Percentiles rank a stretch among this genome's conserved stretches.
phyloP scores from a whole-genome alignment of 768 basidiomycete genomes.

The Termitomyces sp. region DNA sequence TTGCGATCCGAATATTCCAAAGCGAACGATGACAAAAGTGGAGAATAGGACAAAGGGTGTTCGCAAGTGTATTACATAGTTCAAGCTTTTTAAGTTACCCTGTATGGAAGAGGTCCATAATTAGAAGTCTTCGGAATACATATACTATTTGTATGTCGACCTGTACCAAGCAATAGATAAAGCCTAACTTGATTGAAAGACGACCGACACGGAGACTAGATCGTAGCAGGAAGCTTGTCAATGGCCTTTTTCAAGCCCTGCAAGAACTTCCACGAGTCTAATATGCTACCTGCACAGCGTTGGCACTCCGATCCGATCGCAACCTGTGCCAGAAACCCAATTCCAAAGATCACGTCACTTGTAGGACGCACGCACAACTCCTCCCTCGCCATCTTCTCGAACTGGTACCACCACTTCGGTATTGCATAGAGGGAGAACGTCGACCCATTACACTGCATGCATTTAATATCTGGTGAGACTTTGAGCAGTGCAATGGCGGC shows the following conservation, averaged over 20 bases:
- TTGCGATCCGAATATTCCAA: too few relatives aligned
- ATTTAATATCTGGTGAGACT: conserved; percentile 46
- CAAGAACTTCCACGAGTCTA: conserved; percentile 56
- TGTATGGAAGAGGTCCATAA: not conserved
- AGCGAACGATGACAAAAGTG: not conserved
- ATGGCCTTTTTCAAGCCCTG: conserved; percentile 49
- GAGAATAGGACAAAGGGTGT: too few relatives aligned
- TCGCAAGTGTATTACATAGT: not conserved
- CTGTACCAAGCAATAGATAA: not conserved
- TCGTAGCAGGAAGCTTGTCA: conserved; percentile 37
- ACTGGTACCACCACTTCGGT: conserved; percentile 70
- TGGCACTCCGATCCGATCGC: conserved; percentile 48
- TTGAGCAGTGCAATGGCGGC: conserved; percentile 44
- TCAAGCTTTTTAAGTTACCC: too few relatives aligned
- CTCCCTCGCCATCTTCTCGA: conserved; percentile 46
- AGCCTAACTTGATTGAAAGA: too few relatives aligned
- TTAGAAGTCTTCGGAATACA: not conserved
- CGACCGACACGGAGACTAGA: conserved; percentile 7
- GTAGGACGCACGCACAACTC: conserved; percentile 54
- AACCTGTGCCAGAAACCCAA: conserved; percentile 51
- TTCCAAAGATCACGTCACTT: conserved; percentile 52
- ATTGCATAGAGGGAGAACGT: conserved; percentile 34
- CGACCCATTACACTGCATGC: conserved; percentile 62
- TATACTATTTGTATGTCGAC: not conserved
- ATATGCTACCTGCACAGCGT: conserved; percentile 61